Base-by-base conservation (phyloP, 257 asterid genomes). In the Fraxinus americana region DNA sequence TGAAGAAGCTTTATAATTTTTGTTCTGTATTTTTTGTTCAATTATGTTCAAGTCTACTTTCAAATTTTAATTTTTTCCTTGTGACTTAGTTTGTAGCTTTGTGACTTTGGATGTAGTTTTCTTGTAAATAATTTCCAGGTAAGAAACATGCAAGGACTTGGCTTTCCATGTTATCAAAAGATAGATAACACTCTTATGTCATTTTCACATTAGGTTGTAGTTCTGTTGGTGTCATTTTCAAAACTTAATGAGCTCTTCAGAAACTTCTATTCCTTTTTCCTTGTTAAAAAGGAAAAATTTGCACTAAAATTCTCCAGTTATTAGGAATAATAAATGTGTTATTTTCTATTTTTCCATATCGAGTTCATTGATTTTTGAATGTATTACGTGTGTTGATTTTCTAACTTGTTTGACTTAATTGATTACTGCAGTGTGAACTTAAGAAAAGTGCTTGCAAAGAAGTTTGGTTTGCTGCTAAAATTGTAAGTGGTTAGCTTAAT, bases 401-500 rank as follows among this genome's bases (percentile, higher is more conserved):
- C 21, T 45, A 71, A 73, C 73, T 14, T 69, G 23, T 59, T 57
- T 59, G 65, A 34, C 76, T 63, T 10, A 71, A 73, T 66, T 78
- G 50, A 30, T 54, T 67, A 10, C 67, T 83, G 87, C 94, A 93
- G 98, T 27, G 82, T 59, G 80, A 85, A 59, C 85, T 85, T 74
- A 89, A 86, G 86, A 71, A 77, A 77, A 97, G 97, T 73, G 75
- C 79, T 77, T 79, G 79, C 77, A 95, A 95, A 88, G 97, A 89
- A 88, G 77, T 95, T 75, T 90, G 87, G 34, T 89, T 95, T 87
- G 75, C 88, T 80, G 87, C 89, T 63, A 92, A 95, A 86, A 93
- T 92, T 83, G 97, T 95, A 48, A 48, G 57, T 48, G 14, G 14
- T 48, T 48, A 45, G 57, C n/a, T 48, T 3, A 4, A 2, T 48